Conservation (phyloP, 371 early-diverging fungal genomes). For the Lichtheimia ornata region DNA sequence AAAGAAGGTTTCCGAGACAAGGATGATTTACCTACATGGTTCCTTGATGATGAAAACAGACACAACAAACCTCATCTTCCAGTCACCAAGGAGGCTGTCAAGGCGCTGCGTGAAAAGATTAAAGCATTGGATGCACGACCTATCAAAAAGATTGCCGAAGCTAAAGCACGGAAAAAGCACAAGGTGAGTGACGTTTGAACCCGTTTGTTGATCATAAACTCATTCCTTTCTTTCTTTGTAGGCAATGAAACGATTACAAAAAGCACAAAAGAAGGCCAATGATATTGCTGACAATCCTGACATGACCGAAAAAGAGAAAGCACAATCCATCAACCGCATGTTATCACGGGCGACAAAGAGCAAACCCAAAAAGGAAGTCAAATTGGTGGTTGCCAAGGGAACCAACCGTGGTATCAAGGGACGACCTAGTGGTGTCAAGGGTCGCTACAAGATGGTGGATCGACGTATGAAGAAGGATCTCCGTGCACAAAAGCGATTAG, state of each 20-base stretch:
- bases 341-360: constrained; percentile 68
- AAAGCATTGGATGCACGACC: constrained; percentile 92
- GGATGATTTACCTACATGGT: constrained; percentile 90
- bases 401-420: constrained; percentile 84
- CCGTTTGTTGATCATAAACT: no score
- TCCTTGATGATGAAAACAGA: constrained; percentile 86
- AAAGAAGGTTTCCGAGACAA: constrained; percentile 88
- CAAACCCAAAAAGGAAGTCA: constrained; percentile 74
- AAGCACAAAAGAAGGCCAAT: constrained; percentile 88
- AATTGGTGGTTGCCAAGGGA: constrained; percentile 92
- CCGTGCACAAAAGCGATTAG: constrained; percentile 78
- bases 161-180: constrained; percentile 95
- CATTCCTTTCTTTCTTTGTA: neutral
- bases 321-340: constrained; percentile 78
- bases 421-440: constrained; percentile 97
- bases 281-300: constrained; percentile 86
- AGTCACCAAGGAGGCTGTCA: constrained; percentile 94
- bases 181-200: no score
- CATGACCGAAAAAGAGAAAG: constrained; percentile 88
- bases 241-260: constrained; percentile 65
- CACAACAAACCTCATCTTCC: constrained; percentile 90
- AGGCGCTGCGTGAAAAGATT: constrained; percentile 77
- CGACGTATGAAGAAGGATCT: constrained; percentile 91
- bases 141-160: constrained; percentile 98
- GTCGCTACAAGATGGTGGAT: constrained; percentile 95